Base-by-base conservation (phyloP, 2,329 filamentous ascomycete genomes). In the Cephalotrichum gorgonifer region DNA sequence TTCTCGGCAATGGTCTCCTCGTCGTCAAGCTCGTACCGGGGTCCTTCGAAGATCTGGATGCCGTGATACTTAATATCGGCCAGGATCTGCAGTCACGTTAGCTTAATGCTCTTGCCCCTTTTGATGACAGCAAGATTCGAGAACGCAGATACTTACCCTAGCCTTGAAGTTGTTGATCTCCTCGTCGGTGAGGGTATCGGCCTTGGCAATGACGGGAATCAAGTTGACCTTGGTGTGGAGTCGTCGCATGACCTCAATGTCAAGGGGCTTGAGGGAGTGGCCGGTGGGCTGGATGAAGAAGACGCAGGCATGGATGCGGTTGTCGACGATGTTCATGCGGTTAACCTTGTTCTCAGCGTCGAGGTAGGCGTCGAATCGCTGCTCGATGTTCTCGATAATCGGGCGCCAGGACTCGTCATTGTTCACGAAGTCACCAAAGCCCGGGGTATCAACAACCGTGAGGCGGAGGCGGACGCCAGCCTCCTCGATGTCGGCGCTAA, bases 291-390 rank as follows among this genome's bases (percentile, higher is more conserved):
- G 91, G 62, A 98, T 96, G 76, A 98, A 98, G 81, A 96, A 98
- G 54, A 98, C 93, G 62, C 94, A 97, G 50, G 93, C 93, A 63
- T 98, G 93, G 55, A 98, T 94, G 61, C 93, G 87, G 79, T 97
- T 98, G 74, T 98, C 93, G 54, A 98, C 86, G 68, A 97, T 97
- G 79, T 98, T 98, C 84, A 96, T 95, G 62, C 93, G 88, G 78
- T 98, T 98, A 68, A 98, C 89, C 81, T 97, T 98, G 83, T 98
- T 98, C 80, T 98, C 93, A 43, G 93, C 91, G 71, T 98, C 93
- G 52, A 98, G 79, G 70, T 97, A 98, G 48, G 93, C 90, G 70
- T 98, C 93, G 64, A 93, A 98, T 59, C 93, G 87, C 78, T 95
- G 89, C 78, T 98, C 93, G 62, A 98, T 97, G 78, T 97, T 97